Conservation (phyloP, 768 basidiomycete species). For the Boletus sp. region DNA sequence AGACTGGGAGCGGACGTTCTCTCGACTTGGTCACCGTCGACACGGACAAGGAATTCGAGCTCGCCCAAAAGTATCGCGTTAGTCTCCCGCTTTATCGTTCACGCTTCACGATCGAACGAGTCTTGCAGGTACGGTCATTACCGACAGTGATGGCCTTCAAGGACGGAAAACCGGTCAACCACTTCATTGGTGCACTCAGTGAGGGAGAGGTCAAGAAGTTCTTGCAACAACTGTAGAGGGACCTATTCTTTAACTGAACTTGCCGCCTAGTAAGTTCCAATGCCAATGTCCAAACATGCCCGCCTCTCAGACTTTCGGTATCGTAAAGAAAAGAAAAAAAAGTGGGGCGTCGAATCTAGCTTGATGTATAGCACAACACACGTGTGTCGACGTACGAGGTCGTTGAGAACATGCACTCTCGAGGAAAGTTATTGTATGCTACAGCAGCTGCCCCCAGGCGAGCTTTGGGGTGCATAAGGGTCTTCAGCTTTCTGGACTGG, state of each 20-base stretch:
- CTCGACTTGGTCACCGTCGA: conserved; percentile 76
- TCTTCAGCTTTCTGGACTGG: conserved; percentile 90
- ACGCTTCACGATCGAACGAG: not conserved
- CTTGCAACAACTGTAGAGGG: conserved; percentile 38
- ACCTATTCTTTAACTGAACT: not conserved
- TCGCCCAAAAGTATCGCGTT: conserved; percentile 54
- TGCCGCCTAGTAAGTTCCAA: not conserved
- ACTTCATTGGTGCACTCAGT: conserved; percentile 62
- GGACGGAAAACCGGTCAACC: conserved; percentile 53
- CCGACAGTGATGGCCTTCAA: conserved; percentile 80
- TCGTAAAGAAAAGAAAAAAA: conserved; percentile 6
- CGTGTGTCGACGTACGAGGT: not conserved
- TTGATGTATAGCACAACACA: conserved; percentile 11
- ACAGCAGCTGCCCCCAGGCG: conserved; percentile 53
- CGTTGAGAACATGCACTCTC: not conserved
- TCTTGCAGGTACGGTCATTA: conserved; percentile 60
- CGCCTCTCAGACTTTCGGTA: conserved; percentile 6
- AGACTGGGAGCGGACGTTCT: conserved; percentile 51
- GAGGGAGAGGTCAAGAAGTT: conserved; percentile 45
- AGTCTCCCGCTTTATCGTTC: not conserved
- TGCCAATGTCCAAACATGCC: not conserved
- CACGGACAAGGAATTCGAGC: conserved; percentile 48
- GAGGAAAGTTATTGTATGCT: conserved; percentile 48
- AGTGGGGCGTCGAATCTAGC: conserved; percentile 3
- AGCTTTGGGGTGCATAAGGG: conserved; percentile 77